Conservation (phyloP, 2,329 filamentous ascomycete species). For the Capronia americana region DNA sequence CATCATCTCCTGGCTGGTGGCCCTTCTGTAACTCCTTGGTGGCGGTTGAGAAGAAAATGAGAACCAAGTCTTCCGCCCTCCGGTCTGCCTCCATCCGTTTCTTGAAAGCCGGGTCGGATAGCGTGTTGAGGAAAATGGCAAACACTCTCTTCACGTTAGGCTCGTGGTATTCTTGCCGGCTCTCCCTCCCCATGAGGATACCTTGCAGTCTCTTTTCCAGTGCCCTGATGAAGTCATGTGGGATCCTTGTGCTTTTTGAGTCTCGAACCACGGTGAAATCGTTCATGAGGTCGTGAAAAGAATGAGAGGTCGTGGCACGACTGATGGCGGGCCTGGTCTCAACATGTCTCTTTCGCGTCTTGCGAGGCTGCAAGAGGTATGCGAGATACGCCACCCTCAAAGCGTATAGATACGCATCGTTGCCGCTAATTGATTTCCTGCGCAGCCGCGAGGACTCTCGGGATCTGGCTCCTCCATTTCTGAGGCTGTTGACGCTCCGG, state of each 20-base stretch:
- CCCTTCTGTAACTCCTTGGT: constrained; percentile 87
- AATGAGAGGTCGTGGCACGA: constrained; percentile 68
- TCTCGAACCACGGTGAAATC: constrained; percentile 76
- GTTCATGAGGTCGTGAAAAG: constrained; percentile 82
- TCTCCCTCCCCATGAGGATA: constrained; percentile 81
- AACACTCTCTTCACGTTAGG: constrained; percentile 91
- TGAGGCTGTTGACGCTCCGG: constrained; percentile 55
- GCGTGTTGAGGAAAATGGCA: constrained; percentile 89
- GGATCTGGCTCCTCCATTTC: constrained; percentile 51
- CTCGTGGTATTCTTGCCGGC: constrained; percentile 86
- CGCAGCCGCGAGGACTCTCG: constrained; percentile 52
- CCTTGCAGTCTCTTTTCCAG: constrained; percentile 80
- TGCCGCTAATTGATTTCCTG: constrained; percentile 56
- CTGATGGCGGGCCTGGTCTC: constrained; percentile 66
- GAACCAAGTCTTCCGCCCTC: constrained; percentile 85
- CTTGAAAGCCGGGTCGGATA: constrained; percentile 86
- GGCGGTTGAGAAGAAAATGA: constrained; percentile 95
- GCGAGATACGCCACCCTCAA: constrained; percentile 89
- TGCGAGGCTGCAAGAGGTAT: constrained; percentile 89
- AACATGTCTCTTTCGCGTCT: constrained; percentile 88
- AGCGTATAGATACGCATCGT: constrained; percentile 90
- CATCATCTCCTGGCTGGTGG: constrained; percentile 77
- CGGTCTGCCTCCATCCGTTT: constrained; percentile 94
- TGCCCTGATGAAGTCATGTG: constrained; percentile 72
- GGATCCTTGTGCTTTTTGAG: constrained; percentile 72